Evolutionary conservation across 2,329 filamentous ascomycete genomes (phyloP), one percentile per base, ranked within the genome.

Genomic region (Fusarium paranaense): DNA sequence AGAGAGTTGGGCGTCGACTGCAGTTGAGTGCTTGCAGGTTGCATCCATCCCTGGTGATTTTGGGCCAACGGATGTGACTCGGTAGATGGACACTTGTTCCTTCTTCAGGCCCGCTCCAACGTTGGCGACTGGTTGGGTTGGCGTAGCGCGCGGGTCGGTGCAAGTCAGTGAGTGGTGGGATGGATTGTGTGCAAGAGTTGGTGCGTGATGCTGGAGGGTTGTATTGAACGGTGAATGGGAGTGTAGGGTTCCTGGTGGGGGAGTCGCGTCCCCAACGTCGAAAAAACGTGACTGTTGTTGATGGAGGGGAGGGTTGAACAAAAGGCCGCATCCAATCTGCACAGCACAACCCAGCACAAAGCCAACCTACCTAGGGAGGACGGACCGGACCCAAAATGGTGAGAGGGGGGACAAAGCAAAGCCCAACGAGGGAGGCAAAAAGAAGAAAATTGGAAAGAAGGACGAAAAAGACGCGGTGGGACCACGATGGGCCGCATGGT

Each of bases 101-200:
- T 52, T 52, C 32, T 62, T 38, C 25, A 42, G 62, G 27, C 62
- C 62, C 50, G 62, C 38, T 22, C 27, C 14, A 13, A 18, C 33
- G n/a, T 61, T 67, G 61, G 37, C 62, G 47, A 60, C 59, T 52
- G 35, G 61, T 58, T 62, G 67, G 59, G n/a, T 20, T 57, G 54
- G 63, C 35, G 70, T 78, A 76, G 74, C 76, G 76, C 74, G 74
- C 70, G 74, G 74, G 76, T 75, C 70, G 67, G 56, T 40, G 62
- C 40, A 62, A 60, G 58, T 52, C 70, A 38, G 22, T 47, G 56
- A 63, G 64, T 72, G 73, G 67, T 68, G 69, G 71, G 61, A 68
- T 61, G 27, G 42, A 18, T 37, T 52, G 27, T 32, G 47, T 52
- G 47, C 47, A 20, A 52, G 45, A 58, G 66, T 50, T 61, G 58